phyloP scores from a whole-genome alignment of 1,284 basidiomycete genomes.

The Exobasidium rhododendri region DNA sequence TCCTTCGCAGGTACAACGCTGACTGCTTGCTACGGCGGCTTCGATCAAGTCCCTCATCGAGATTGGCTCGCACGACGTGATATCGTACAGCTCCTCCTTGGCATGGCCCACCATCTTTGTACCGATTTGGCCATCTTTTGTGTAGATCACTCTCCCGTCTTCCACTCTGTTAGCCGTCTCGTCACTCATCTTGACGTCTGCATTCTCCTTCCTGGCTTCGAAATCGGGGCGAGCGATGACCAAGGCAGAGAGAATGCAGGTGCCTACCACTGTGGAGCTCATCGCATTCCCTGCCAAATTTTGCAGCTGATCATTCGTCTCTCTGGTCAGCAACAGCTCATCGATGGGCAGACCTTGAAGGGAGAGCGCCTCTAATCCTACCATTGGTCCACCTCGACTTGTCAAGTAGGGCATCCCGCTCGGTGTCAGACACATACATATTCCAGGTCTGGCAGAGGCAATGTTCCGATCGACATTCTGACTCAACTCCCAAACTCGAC shows the following conservation, averaged over 20 bases:
- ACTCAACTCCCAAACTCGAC: constrained; percentile 77
- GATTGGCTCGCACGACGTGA: constrained; percentile 24
- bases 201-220: constrained; percentile 51
- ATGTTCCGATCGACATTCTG: constrained; percentile 84
- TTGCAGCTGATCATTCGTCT: constrained; percentile 87
- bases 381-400: constrained; percentile 91
- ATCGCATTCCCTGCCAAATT: constrained; percentile 95
- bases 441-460: constrained; percentile 73
- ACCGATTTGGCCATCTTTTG: constrained; percentile 4
- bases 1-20: constrained; percentile 85
- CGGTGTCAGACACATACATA: constrained; percentile 87
- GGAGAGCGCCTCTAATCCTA: constrained; percentile 84
- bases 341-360: constrained; percentile 91
- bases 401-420: constrained; percentile 96
- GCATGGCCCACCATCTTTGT: neutral
- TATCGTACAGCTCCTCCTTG: constrained; percentile 21
- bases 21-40: constrained; percentile 68
- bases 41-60: constrained; percentile 60
- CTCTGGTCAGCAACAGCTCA: constrained; percentile 83
- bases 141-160: constrained; percentile 1
- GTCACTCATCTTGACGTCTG: constrained; percentile 60
- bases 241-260: constrained; percentile 80
- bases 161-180: constrained; percentile 12
- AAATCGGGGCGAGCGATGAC: constrained; percentile 47
- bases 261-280: constrained; percentile 89